Conservation (phyloP, 139 green algal genomes). For the Tetradesmus lagerheimii region DNA sequence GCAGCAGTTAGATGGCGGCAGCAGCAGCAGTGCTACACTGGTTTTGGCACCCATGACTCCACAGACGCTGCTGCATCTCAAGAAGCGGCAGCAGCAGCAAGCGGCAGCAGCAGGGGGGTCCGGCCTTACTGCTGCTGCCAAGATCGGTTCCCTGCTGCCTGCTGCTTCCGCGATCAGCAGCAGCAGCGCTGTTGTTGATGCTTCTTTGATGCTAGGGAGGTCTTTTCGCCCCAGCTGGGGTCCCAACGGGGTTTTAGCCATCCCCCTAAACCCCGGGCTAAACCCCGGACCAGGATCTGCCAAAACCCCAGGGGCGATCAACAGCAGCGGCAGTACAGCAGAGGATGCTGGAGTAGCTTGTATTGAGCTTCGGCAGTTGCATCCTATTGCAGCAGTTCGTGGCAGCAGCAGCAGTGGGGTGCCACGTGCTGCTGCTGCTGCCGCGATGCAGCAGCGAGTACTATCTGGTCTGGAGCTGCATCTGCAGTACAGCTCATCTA, state of each 20-base stretch:
- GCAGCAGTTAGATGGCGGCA: slow-evolving; percentile 19
- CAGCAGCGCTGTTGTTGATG: slow-evolving; percentile 62
- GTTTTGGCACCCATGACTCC: background rate
- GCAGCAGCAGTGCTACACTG: background rate
- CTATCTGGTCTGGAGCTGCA: background rate
- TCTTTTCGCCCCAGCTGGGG: slow-evolving; percentile 85
- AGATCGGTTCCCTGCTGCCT: background rate
- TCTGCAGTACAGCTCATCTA: slow-evolving; percentile 34
- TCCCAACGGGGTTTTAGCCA: slow-evolving; percentile 69
- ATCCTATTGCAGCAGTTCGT: slow-evolving; percentile 9
- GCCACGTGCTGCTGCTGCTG: background rate
- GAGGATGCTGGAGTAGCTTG: slow-evolving; percentile 5
- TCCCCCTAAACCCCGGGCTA: slow-evolving; percentile 33
- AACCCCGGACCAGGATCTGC: slow-evolving; percentile 27
- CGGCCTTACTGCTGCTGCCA: background rate
- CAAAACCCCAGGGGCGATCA: slow-evolving; percentile 33
- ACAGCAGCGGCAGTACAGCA: slow-evolving; percentile 16
- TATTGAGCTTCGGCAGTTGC: slow-evolving; percentile 5
- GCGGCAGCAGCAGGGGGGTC: background rate
- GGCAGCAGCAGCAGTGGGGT: slow-evolving; percentile 33
- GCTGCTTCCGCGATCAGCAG: background rate
- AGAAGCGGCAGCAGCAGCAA: background rate
- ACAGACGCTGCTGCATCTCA: background rate
- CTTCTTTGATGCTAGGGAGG: slow-evolving; percentile 72
- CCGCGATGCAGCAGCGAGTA: background rate